Evolutionary conservation across 75 land plant genomes (phyloP), one percentile per base, ranked within the genome.

Genomic region (Cupressus sempervirens): DNA sequence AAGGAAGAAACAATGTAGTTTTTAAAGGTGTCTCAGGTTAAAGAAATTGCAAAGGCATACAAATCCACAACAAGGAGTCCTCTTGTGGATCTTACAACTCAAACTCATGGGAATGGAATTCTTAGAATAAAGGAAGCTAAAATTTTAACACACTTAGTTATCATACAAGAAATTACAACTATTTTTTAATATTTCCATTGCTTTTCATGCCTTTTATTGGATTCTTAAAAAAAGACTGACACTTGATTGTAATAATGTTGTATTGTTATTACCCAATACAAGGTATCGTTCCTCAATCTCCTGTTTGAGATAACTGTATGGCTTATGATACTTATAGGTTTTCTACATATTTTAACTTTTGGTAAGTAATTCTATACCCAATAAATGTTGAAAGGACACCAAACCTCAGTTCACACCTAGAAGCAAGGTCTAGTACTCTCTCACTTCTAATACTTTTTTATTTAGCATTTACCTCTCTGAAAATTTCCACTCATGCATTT

Each of bases 1-100:
- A 88, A 91, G 76, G 94, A 93, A 83, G 87, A 88, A 80, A 84
- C 89, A 32, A 34, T 93, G 41, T 53, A 68, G 2, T 79, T 93
- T 41, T 72, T 93, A 67, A 84, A 80, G 80, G 56, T 89, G 9
- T 91, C 91, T 87, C 50, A 48, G 34, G 46, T 81, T 7, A 85
- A 56, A 68, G 88, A 85, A 52, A 80, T 93, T 82, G 87, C 46
- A 45, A 88, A 89, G 10, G 1, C 30, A 7, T 93, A 91, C 83
- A 86, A 88, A 20, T 32, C 80, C 26, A 50, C 54, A 80, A 91
- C 91, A 76, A 83, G 88, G 36, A 81, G 85, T 29, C 87, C 65
- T 76, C 87, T 93, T 9, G 89, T 91, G n/a, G 85, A 83, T 45
- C 82, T 89, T 46, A 89, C 88, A 20, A 80, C 84, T 13, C 54